phyloP scores from a whole-genome alignment of 2,329 filamentous ascomycete species.

The Ramularia collo-cygni region DNA sequence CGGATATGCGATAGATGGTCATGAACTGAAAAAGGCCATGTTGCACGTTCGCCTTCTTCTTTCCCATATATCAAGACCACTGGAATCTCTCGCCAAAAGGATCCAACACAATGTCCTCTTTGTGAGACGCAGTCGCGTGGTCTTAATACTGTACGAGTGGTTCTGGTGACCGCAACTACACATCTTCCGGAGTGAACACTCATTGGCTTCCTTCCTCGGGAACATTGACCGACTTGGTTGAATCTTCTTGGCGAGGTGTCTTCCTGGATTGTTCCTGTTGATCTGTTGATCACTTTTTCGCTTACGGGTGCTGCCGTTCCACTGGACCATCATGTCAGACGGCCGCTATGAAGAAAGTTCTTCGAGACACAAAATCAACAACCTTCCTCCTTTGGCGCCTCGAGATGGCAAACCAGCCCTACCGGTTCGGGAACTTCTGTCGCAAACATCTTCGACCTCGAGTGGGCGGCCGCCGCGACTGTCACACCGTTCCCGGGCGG shows the following conservation, averaged over 20 bases:
- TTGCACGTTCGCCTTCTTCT: constrained; percentile 2
- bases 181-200: constrained; percentile 2
- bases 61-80: constrained; percentile 8
- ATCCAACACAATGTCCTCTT: constrained; percentile 1
- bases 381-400: constrained; percentile 29
- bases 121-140: neutral
- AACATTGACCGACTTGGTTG: constrained; percentile 3
- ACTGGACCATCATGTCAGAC: constrained; percentile 15
- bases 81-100: neutral
- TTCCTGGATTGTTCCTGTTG: constrained; percentile 3
- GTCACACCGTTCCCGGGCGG: constrained; percentile 48
- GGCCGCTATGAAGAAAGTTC: constrained; percentile 10
- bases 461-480: constrained; percentile 34
- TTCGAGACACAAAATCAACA: constrained; percentile 21
- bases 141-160: neutral
- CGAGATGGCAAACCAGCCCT: constrained; percentile 17
- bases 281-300: constrained; percentile 1
- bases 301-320: constrained; percentile 7
- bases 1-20: neutral
- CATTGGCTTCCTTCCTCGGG: constrained; percentile 14
- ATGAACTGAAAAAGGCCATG: constrained; percentile 1
- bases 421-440: constrained; percentile 32
- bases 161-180: constrained; percentile 4
- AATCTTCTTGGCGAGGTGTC: too few relatives aligned
- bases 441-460: constrained; percentile 10